A percentile compares a stretch with the other conserved stretches of the same genome.
Conservation (phyloP, 257 asterid genomes). For the Asclepias syriaca region DNA sequence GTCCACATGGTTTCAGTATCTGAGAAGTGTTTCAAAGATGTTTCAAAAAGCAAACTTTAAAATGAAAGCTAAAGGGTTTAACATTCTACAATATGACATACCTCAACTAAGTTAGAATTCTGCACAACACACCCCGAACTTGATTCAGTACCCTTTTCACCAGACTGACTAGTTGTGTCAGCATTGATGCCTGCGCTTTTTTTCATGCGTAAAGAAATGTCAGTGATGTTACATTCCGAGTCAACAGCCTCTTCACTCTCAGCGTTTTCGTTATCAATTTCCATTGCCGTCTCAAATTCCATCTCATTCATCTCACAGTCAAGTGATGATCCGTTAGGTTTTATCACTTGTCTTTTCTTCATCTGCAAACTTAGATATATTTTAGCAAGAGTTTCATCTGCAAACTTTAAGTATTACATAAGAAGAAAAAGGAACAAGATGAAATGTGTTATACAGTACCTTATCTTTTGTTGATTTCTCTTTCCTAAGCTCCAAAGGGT, state of each 20-base stretch:
- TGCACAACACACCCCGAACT: slow-evolving; percentile 49
- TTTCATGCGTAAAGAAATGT: slow-evolving; percentile 48
- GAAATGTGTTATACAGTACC: slow-evolving; percentile 33
- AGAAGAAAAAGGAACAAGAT: background rate
- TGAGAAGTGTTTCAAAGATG: slow-evolving; percentile 28
- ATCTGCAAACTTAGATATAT: slow-evolving; percentile 38
- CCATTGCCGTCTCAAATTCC: slow-evolving; percentile 30
- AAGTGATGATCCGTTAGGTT: slow-evolving; percentile 28
- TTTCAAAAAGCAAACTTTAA: slow-evolving; percentile 9
- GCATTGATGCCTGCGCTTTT: slow-evolving; percentile 35
- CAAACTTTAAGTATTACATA: background rate
- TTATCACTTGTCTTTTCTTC: slow-evolving; percentile 48
- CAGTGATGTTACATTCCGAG: slow-evolving; percentile 38
- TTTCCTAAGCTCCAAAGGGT: slow-evolving; percentile 91
- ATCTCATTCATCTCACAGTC: slow-evolving; percentile 30
- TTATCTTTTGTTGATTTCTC: slow-evolving; percentile 80
- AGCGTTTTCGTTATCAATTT: slow-evolving; percentile 47
- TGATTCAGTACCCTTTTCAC: slow-evolving; percentile 24
- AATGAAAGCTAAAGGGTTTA: slow-evolving; percentile 3
- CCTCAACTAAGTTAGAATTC: slow-evolving; percentile 70
- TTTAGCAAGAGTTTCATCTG: background rate
- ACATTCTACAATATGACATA: slow-evolving; percentile 28
- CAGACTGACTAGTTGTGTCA: slow-evolving; percentile 34
- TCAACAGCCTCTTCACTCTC: slow-evolving; percentile 44
- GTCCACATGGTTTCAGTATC: slow-evolving; percentile 94